Evolutionary conservation across 2,329 filamentous ascomycete species (phyloP).

Genomic region (Fusarium nematophilum): DNA sequence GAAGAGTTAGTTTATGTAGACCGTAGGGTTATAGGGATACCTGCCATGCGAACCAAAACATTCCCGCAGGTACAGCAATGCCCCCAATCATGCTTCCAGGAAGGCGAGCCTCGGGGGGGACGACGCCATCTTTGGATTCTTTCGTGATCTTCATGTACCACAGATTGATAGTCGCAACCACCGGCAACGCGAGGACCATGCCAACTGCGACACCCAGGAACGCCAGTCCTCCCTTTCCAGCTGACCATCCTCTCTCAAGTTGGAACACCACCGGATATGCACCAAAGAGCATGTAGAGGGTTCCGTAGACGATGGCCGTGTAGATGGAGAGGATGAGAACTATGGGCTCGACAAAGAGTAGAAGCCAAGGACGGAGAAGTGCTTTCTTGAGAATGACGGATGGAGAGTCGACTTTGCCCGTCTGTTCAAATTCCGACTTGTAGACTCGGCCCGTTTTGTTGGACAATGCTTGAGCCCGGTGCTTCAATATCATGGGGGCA

Average conservation of each 20-base stretch:
- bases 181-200: conserved; percentile 65
- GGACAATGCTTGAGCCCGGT: conserved; percentile 62
- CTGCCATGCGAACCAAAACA: conserved; percentile 76
- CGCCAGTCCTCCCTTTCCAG: conserved; percentile 68
- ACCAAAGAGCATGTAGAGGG: conserved; percentile 65
- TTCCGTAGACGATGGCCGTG: conserved; percentile 68
- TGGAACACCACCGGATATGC: conserved; percentile 73
- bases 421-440: conserved; percentile 59
- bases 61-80: conserved; percentile 66
- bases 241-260: conserved; percentile 64
- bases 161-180: conserved; percentile 64
- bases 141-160: conserved; percentile 59
- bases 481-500: conserved; percentile 65
- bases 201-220: conserved; percentile 75
- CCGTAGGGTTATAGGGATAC: no score
- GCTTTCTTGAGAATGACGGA: conserved; percentile 63
- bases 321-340: conserved; percentile 72
- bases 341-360: conserved; percentile 75
- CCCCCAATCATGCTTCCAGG: conserved; percentile 70
- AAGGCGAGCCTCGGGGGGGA: conserved; percentile 72
- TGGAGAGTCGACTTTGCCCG: conserved; percentile 55
- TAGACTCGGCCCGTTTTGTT: conserved; percentile 66
- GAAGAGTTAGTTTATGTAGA: background rate
- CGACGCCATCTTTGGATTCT: conserved; percentile 61
- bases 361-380: conserved; percentile 70